Conservation (phyloP, 306 rosid genomes). For the Lathyrus tuberosus region DNA sequence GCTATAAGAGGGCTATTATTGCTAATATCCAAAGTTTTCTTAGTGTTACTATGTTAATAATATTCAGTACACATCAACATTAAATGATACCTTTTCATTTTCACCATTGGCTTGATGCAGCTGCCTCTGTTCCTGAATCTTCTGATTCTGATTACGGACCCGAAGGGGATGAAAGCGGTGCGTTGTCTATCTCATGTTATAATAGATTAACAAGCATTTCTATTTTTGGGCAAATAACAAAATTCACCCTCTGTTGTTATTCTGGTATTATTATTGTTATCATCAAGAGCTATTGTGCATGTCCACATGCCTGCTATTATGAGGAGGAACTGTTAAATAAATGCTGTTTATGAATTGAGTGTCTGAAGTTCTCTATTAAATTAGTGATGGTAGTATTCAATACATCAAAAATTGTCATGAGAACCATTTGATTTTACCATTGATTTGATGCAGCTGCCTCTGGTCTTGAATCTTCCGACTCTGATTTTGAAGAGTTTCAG, state of each 20-base stretch:
- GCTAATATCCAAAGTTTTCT: background rate
- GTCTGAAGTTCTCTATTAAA: slow-evolving; percentile 6
- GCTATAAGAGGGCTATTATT: slow-evolving; percentile 3
- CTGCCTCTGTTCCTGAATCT: slow-evolving; percentile 35
- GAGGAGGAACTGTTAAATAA: slow-evolving; percentile 4
- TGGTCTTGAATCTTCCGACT: slow-evolving; percentile 71
- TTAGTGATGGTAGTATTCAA: background rate
- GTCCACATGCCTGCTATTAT: background rate
- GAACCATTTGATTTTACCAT: slow-evolving; percentile 13
- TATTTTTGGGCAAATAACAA: slow-evolving; percentile 7
- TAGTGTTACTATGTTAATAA: background rate
- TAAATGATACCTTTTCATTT: slow-evolving; percentile 11
- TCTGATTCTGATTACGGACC: slow-evolving; percentile 41
- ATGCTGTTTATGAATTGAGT: slow-evolving; percentile 6
- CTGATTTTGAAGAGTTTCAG: slow-evolving; percentile 83
- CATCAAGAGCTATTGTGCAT: background rate
- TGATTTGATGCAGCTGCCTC: slow-evolving; percentile 75
- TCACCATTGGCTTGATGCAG: slow-evolving; percentile 33
- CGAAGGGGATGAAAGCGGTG: slow-evolving; percentile 41
- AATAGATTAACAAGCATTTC: background rate
- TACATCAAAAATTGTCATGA: background rate
- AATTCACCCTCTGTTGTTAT: slow-evolving; percentile 8
- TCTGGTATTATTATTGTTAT: slow-evolving; percentile 3
- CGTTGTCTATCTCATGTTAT: slow-evolving; percentile 25
- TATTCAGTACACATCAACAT: slow-evolving; percentile 8